Evolutionary conservation across 1,139 yeast species (phyloP), one percentile per base, ranked within the genome.

Genomic region (Nadsonia starkeyi-henricii): DNA sequence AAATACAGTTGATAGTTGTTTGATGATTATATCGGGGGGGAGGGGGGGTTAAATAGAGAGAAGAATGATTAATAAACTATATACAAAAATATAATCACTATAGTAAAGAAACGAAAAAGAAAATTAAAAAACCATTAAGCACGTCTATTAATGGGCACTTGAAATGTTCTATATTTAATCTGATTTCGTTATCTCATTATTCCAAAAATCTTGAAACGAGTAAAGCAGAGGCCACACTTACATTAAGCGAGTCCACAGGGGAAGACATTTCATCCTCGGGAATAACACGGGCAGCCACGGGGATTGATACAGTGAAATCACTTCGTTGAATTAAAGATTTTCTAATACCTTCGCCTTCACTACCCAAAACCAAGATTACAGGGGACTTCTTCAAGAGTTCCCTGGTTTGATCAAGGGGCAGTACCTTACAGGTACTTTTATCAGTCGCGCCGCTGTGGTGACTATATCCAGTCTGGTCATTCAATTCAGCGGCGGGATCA

Each of bases 221-320:
- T 37, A 86, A 60, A 1, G 89, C 93, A 2, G 89, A 75, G 0
- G 96, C 96, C 3, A 88, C 96, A 59, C 94, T 84, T 41, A 85
- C 96, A 61, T 88, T 88, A 56, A 88, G 68, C 20, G 95, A 84
- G 59, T 86, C 96, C 39, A 88, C 80, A 5, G 39, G 39, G 39
- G 39, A 33, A 9, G 5, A 5, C 28, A 9, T 23, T 17, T 77
- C 65, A 2, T 58, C 58, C 36, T 55, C 58, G 39, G 51, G 53
- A 28, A 52, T 48, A 17, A 58, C 55, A 13, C 49, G 52, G 44
- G 49, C 51, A 19, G 50, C 44, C 8, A 50, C 48, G 12, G 49
- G 51, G 59, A 85, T 69, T 21, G 77, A 74, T 9, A 79, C 89
- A 48, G 75, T 67, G 58, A 70, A 79, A 54, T 85, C 86, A 48